Evolutionary conservation across 78 protist species (phyloP).

Genomic region (Thecamonas trahens): DNA sequence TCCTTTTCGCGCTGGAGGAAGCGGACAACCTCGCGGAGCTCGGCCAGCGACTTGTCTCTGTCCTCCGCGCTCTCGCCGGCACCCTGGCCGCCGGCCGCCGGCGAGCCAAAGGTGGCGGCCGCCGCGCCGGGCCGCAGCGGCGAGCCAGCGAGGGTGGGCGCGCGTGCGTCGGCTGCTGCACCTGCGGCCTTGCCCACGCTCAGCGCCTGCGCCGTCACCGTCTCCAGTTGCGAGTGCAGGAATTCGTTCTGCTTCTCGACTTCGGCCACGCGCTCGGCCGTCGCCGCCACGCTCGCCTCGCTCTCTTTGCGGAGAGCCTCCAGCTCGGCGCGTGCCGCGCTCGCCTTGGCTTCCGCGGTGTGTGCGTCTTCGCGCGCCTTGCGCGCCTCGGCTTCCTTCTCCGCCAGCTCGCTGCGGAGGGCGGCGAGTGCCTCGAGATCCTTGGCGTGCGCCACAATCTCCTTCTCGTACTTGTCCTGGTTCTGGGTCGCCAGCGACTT

Average conservation of each 20-base stretch:
- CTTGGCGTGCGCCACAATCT: not conserved
- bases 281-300: not conserved
- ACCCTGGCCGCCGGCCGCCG: not conserved
- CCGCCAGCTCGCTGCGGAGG: too few species aligned
- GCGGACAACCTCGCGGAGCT: slow-evolving; percentile 8
- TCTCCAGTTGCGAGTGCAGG: not conserved
- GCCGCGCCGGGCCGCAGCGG: too few species aligned
- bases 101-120: too few species aligned
- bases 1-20: not conserved
- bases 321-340: not conserved
- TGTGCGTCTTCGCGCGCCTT: too few species aligned
- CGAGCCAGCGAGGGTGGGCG: too few species aligned
- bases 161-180: too few species aligned
- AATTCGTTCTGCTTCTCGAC: not conserved
- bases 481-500: not conserved
- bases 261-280: not conserved
- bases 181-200: not conserved
- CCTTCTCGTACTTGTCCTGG: not conserved
- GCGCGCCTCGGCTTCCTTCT: too few species aligned
- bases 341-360: too few species aligned
- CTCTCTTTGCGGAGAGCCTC: not conserved
- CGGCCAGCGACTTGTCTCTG: too few species aligned
- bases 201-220: not conserved
- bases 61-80: too few species aligned
- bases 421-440: not conserved